phyloP scores from a whole-genome alignment of 108 stramenopile species.

The Aurantiochytrium sp. region DNA sequence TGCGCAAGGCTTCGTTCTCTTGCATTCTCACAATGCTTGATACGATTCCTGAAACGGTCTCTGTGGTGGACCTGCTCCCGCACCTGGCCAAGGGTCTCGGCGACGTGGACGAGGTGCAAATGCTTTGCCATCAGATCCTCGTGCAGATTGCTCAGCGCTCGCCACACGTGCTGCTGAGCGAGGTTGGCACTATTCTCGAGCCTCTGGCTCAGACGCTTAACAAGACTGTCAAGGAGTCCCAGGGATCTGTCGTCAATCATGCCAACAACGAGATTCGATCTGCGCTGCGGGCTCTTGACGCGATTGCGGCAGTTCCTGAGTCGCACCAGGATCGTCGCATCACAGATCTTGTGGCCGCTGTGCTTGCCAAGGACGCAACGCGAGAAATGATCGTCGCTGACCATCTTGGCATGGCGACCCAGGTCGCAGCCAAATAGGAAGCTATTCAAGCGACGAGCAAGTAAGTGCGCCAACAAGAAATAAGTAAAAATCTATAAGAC shows the following conservation, averaged over 20 bases:
- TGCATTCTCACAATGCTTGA: constrained; percentile 81
- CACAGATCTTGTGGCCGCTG: not conserved
- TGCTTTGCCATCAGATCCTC: constrained; percentile 44
- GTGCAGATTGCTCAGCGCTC: constrained; percentile 24
- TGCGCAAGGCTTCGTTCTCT: constrained; percentile 83
- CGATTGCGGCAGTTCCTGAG: constrained; percentile 28
- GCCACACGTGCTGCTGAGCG: constrained; percentile 32
- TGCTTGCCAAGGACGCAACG: not conserved
- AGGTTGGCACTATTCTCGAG: constrained; percentile 23
- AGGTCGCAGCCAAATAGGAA: no score
- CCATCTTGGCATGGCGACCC: not conserved
- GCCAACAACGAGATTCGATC: constrained; percentile 40
- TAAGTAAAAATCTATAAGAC: no score
- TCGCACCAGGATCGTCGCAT: not conserved
- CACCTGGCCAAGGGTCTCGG: constrained; percentile 36
- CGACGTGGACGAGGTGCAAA: constrained; percentile 38
- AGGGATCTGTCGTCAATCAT: constrained; percentile 39
- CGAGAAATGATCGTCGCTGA: not conserved
- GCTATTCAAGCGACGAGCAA: no score
- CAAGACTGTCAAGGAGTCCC: constrained; percentile 36
- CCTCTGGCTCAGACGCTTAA: constrained; percentile 36
- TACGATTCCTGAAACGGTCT: constrained; percentile 41
- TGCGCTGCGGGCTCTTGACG: constrained; percentile 39
- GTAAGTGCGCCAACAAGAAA: no score
- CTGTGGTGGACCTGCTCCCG: constrained; percentile 34